Percentiles rank a stretch among this genome's conserved stretches.
Evolutionary conservation across 257 asterid species (phyloP).

Genomic region (Linderniella brevidens): DNA sequence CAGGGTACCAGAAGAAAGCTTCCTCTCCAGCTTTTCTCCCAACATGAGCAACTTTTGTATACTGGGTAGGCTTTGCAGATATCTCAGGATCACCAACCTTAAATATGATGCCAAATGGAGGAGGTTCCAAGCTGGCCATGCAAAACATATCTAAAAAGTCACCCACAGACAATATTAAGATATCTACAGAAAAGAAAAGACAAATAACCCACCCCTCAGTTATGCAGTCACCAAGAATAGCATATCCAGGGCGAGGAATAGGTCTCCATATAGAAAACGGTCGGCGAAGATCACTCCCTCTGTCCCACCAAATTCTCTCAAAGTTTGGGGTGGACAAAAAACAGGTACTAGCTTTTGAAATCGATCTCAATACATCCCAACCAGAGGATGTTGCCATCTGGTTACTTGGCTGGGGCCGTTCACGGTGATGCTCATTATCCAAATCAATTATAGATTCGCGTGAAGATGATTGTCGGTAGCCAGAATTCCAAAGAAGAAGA

Average conservation of each 20-base stretch:
- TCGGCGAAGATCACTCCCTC: constrained; percentile 80
- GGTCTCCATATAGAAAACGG: constrained; percentile 99
- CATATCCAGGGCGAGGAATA: constrained; percentile 65
- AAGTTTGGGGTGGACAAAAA: constrained; percentile 80
- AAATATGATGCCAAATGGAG: constrained; percentile 79
- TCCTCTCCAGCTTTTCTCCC: constrained; percentile 71
- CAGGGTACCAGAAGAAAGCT: constrained; percentile 88
- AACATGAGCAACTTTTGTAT: constrained; percentile 82
- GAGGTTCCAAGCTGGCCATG: constrained; percentile 78
- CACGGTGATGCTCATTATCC: constrained; percentile 20
- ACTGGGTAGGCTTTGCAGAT: constrained; percentile 74
- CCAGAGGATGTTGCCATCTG: constrained; percentile 55
- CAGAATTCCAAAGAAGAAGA: constrained; percentile 60
- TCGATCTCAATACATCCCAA: constrained; percentile 83
- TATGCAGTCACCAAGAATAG: constrained; percentile 83
- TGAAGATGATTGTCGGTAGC: constrained; percentile 43
- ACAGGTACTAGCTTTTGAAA: constrained; percentile 51
- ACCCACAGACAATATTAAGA: constrained; percentile 1
- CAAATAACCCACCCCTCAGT: constrained; percentile 60
- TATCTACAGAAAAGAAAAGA: constrained; percentile 9
- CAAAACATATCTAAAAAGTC: background rate
- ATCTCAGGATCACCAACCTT: constrained; percentile 63
- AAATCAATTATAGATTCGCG: constrained; percentile 34
- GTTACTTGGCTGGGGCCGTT: constrained; percentile 27
- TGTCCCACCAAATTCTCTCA: constrained; percentile 97